Base-by-base conservation (phyloP, 1,284 basidiomycete genomes). In the Ganoderma boninense region DNA sequence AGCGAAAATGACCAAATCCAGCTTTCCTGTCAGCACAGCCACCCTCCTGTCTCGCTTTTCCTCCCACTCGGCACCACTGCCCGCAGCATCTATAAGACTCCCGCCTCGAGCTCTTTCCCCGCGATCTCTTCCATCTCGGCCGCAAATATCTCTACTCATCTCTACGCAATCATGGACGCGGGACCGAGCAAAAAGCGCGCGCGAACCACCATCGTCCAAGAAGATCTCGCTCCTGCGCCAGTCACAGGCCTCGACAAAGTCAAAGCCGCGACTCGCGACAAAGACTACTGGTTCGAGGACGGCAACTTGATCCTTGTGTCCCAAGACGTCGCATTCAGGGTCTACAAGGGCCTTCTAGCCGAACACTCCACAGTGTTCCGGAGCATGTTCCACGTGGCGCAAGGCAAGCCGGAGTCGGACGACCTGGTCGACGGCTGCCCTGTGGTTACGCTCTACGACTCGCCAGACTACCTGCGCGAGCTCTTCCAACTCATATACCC, bases 251-350 rank as follows among this genome's bases (percentile, higher is more conserved):
- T 44, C 35, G 67, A 69, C 40, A 43, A 52, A 23, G 26, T 69
- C 42, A 32, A 61, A 14, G 67, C 54, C 2, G 56, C 67, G 10
- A 62, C 29, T 8, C 61, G 65, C 52, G 71, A 72, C n/a, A 52
- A 4, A 0, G 67, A 72, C 1, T 64, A 66, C 52, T 76, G 75
- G 71, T 69, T 67, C 32, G 67, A 72, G 23, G 77, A 78, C 62
- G 77, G 77, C 1, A 78, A 71, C 56, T 62, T 78, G 32, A 65
- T 78, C 14, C 67, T 78, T 8, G 42, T 70, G 8, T 65, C 76
- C 6, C 66, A 66, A 35, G 64, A 23, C 0, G 65, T 67, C 23
- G 60, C 61, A 0, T 78, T 77, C 62, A 60, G 66, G 3, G 70
- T 78, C 2, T 74, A 74, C 65, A 69, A 67, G 18, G 71, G 76